phyloP scores from a whole-genome alignment of 1,139 yeast species.

The Candida sojae region DNA sequence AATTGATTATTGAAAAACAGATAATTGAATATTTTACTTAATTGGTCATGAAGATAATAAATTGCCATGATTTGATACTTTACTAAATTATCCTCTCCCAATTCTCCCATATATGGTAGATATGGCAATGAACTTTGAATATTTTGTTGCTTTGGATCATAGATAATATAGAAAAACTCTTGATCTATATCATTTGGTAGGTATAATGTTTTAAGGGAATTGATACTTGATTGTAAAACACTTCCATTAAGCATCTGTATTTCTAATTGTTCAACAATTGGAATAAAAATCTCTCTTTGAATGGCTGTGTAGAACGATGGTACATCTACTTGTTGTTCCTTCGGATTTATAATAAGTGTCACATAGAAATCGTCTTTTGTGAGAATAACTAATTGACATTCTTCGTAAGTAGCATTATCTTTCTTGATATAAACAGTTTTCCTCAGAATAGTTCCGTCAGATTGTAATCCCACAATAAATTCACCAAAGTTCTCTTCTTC shows the following conservation, averaged over 20 bases:
- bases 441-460: constrained; percentile 21
- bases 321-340: constrained; percentile 22
- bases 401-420: constrained; percentile 16
- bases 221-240: constrained; percentile 26
- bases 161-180: constrained; percentile 42
- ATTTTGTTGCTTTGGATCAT: constrained; percentile 25
- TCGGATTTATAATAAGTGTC: constrained; percentile 34
- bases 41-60: constrained; percentile 43
- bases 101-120: constrained; percentile 22
- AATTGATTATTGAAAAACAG: constrained; percentile 26
- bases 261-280: constrained; percentile 25
- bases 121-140: constrained; percentile 44
- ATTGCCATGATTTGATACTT: constrained; percentile 28
- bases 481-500: constrained; percentile 24
- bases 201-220: constrained; percentile 31
- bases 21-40: constrained; percentile 31
- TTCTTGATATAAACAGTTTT: constrained; percentile 31
- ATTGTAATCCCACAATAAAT: constrained; percentile 28
- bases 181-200: constrained; percentile 24
- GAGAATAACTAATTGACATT: constrained; percentile 36
- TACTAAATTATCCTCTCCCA: background rate
- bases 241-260: constrained; percentile 19
- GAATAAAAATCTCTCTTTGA: constrained; percentile 19
- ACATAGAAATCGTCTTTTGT: constrained; percentile 24
- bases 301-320: constrained; percentile 25